Percentiles rank a stretch among this genome's conserved stretches.
phyloP scores from a whole-genome alignment of 2,329 filamentous ascomycete species.

The Cryphonectria nitschkei region DNA sequence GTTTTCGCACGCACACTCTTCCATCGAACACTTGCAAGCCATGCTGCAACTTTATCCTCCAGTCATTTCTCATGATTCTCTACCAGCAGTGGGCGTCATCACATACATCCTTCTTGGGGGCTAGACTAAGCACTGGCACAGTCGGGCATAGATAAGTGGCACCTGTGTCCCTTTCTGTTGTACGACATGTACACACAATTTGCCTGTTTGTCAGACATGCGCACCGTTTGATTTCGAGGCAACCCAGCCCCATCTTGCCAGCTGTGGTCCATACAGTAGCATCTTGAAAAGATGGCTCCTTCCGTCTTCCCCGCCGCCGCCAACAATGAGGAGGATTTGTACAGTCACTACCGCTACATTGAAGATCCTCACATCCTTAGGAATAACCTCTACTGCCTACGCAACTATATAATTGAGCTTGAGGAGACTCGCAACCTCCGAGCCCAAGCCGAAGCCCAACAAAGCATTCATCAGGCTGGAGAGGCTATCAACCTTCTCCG shows the following conservation, averaged over 20 bases:
- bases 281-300: conserved; percentile 21
- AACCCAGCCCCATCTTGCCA: neutral
- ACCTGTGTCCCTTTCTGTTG: neutral
- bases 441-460: conserved; percentile 23
- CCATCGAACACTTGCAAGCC: neutral
- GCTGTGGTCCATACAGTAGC: neutral
- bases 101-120: neutral
- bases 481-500: conserved; percentile 36
- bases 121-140: neutral
- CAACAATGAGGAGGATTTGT: too few species aligned
- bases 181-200: neutral
- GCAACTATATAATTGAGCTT: conserved; percentile 49
- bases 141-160: neutral
- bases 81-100: neutral
- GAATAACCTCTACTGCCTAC: conserved; percentile 49
- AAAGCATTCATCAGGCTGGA: conserved; percentile 35
- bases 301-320: neutral
- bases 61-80: neutral
- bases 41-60: neutral
- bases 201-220: neutral
- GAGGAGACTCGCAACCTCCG: conserved; percentile 35
- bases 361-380: neutral
- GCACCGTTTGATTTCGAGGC: too few species aligned
- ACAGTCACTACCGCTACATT: too few species aligned
- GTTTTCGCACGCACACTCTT: too few species aligned